Percentiles rank a stretch among this genome's conserved stretches.
Evolutionary conservation across 2,329 filamentous ascomycete species (phyloP).

Genomic region (Ceratocystis cubensis): DNA sequence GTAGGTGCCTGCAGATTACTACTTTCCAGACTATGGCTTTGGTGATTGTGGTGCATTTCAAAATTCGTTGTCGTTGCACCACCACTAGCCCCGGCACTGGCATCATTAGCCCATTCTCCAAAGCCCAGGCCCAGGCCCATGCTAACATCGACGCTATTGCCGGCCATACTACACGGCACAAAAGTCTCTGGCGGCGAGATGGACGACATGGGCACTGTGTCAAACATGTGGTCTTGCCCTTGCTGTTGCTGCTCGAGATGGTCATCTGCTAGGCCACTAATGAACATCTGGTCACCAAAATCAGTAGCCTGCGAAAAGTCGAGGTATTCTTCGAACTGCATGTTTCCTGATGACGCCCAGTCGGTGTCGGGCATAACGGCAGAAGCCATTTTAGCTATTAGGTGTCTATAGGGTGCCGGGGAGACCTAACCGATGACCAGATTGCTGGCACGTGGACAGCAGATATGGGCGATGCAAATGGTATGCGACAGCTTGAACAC

Average conservation of each 20-base stretch:
- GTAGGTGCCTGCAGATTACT: not conserved
- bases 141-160: not conserved
- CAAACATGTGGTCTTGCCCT: not conserved
- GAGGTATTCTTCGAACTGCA: slow-evolving; percentile 5
- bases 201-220: not conserved
- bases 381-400: not conserved
- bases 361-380: not conserved
- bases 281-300: slow-evolving; percentile 13
- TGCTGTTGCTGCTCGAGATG: not conserved
- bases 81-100: not conserved
- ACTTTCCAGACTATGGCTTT: not conserved
- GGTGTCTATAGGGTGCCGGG: too few relatives aligned
- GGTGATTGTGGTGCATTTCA: not conserved
- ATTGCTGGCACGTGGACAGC: too few relatives aligned
- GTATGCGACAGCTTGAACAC: too few relatives aligned
- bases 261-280: not conserved
- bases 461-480: too few relatives aligned
- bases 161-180: not conserved
- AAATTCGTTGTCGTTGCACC: not conserved
- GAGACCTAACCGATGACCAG: too few relatives aligned
- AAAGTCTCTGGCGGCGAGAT: not conserved
- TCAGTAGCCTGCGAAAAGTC: slow-evolving; percentile 7
- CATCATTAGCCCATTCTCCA: not conserved
- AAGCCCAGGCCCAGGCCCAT: not conserved
- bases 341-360: slow-evolving; percentile 3